Evolutionary conservation across 2,329 filamentous ascomycete genomes (phyloP).

Genomic region (Hortaea werneckii): DNA sequence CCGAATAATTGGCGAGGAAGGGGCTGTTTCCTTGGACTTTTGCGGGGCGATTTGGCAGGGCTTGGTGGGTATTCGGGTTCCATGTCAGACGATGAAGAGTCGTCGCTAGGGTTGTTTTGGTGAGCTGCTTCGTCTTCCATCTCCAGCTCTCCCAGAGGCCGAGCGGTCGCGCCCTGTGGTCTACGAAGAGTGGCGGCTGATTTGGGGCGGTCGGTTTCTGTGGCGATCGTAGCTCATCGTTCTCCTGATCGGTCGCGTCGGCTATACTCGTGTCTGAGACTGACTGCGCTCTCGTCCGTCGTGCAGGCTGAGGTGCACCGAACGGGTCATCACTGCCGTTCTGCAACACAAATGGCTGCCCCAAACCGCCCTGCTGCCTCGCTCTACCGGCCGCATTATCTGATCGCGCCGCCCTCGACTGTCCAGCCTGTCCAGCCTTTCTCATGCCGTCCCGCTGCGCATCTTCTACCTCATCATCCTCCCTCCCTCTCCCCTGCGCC

Average conservation of each 20-base stretch:
- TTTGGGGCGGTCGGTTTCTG: slow-evolving; percentile 26
- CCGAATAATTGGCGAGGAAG: background rate
- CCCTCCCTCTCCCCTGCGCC: slow-evolving; percentile 42
- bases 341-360: slow-evolving; percentile 17
- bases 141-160: slow-evolving; percentile 21
- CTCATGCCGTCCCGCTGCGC: slow-evolving; percentile 6
- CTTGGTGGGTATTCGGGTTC: slow-evolving; percentile 28
- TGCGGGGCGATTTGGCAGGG: slow-evolving; percentile 24
- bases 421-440: slow-evolving; percentile 12
- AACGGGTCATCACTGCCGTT: slow-evolving; percentile 19
- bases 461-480: slow-evolving; percentile 11
- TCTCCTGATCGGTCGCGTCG: slow-evolving; percentile 38
- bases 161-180: slow-evolving; percentile 19
- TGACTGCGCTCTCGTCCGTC: background rate
- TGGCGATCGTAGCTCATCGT: slow-evolving; percentile 35
- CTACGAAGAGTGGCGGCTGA: slow-evolving; percentile 15
- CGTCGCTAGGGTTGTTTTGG: slow-evolving; percentile 4
- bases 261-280: slow-evolving; percentile 25
- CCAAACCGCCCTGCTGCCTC: slow-evolving; percentile 12
- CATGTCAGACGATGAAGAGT: slow-evolving; percentile 5
- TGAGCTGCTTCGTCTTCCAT: slow-evolving; percentile 14
- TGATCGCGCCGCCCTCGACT: slow-evolving; percentile 5
- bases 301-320: slow-evolving; percentile 4
- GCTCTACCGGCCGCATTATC: slow-evolving; percentile 8
- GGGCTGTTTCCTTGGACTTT: slow-evolving; percentile 15